A percentile compares a stretch with the other conserved stretches of the same genome.
Evolutionary conservation across 129 eudicot species (phyloP).

Genomic region (Calendula officinalis): DNA sequence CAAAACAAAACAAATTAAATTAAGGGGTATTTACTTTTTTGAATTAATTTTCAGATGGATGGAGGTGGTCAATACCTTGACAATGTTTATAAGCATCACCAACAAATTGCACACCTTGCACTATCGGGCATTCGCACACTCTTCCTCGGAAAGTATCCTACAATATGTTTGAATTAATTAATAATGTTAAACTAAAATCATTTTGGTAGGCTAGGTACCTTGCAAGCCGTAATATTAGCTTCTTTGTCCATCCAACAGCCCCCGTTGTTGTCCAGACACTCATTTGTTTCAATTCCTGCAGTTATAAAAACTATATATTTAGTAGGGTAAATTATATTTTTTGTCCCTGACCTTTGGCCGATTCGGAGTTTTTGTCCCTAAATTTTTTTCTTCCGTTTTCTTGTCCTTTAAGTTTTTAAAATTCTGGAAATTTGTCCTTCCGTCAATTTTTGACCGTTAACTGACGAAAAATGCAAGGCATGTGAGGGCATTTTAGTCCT

Average conservation of each 20-base stretch:
- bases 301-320: no score
- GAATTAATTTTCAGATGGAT: no score
- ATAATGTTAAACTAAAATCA: not conserved
- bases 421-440: no score
- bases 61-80: slow-evolving; percentile 53
- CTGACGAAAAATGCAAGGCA: no score
- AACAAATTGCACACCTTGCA: slow-evolving; percentile 57
- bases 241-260: slow-evolving; percentile 83
- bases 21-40: slow-evolving; percentile 11
- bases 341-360: no score
- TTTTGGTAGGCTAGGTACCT: slow-evolving; percentile 52
- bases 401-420: no score
- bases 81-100: slow-evolving; percentile 85
- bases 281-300: slow-evolving; percentile 69
- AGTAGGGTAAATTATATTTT: not conserved
- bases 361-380: no score
- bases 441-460: no score
- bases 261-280: slow-evolving; percentile 71
- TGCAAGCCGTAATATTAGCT: slow-evolving; percentile 78
- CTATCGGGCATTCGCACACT: slow-evolving; percentile 74
- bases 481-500: no score
- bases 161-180: no score
- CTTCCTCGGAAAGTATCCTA: slow-evolving; percentile 85
- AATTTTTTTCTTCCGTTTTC: no score
- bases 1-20: slow-evolving; percentile 3